Evolutionary conservation across 805 yeast genomes (phyloP).

Genomic region (Yarrowia alimentaria): DNA sequence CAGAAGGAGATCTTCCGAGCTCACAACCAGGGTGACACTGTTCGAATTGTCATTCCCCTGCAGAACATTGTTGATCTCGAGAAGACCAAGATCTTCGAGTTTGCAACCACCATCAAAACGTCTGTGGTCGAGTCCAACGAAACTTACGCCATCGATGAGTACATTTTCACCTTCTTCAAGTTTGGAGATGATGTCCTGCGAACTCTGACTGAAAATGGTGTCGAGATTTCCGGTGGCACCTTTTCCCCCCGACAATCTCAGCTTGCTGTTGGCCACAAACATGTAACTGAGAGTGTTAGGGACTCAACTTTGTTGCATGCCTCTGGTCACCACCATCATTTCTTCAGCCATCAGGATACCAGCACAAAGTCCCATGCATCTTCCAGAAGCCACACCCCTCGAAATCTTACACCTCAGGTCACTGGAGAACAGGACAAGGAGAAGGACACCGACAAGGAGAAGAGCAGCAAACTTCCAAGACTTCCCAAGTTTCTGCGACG

Average conservation of each 20-base stretch:
- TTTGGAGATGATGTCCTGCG: slow-evolving; percentile 40
- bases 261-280: slow-evolving; percentile 7
- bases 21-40: slow-evolving; percentile 67
- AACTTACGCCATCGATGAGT: slow-evolving; percentile 61
- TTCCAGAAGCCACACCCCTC: background rate
- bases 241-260: slow-evolving; percentile 19
- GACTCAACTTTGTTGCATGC: slow-evolving; percentile 23
- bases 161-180: slow-evolving; percentile 63
- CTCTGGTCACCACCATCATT: slow-evolving; percentile 24
- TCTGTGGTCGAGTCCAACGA: slow-evolving; percentile 57
- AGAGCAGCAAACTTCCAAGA: slow-evolving; percentile 8
- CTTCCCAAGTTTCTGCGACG: slow-evolving; percentile 23
- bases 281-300: slow-evolving; percentile 20
- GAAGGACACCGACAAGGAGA: background rate
- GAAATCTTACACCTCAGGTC: slow-evolving; percentile 16
- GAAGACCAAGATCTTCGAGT: slow-evolving; percentile 53
- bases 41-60: slow-evolving; percentile 73
- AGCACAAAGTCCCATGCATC: slow-evolving; percentile 6
- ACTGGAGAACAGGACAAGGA: slow-evolving; percentile 16
- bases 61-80: slow-evolving; percentile 63
- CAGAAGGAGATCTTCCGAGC: slow-evolving; percentile 76
- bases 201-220: slow-evolving; percentile 8
- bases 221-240: slow-evolving; percentile 9
- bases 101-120: slow-evolving; percentile 57
- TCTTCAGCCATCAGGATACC: background rate